Evolutionary conservation across 768 basidiomycete species (phyloP).

Genomic region (Mycena galopus): DNA sequence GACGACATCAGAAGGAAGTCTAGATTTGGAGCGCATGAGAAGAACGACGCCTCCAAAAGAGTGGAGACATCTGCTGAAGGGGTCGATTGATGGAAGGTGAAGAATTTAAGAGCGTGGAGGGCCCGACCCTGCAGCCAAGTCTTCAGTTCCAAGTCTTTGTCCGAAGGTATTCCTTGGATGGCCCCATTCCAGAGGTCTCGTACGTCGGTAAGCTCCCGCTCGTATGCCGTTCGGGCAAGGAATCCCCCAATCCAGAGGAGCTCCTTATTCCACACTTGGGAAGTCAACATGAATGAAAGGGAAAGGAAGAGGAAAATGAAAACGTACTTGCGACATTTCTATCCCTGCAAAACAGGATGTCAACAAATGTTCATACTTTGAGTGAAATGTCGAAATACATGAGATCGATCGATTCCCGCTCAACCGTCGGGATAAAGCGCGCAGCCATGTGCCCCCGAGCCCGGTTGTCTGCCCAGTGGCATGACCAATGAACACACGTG

Average conservation of each 20-base stretch:
- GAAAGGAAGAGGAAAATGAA: conserved; percentile 5
- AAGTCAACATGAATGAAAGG: conserved; percentile 20
- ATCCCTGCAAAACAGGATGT: conserved; percentile 63
- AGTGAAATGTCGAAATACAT: conserved; percentile 64
- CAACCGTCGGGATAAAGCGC: conserved; percentile 95
- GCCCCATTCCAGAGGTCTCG: conserved; percentile 71
- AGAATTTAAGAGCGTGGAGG: conserved; percentile 88
- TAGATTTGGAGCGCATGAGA: conserved; percentile 64
- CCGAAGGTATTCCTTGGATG: conserved; percentile 44
- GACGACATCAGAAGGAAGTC: conserved; percentile 82
- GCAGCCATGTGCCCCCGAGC: conserved; percentile 74
- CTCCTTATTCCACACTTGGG: conserved; percentile 89
- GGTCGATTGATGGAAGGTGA: conserved; percentile 90
- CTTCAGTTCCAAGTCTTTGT: conserved; percentile 57
- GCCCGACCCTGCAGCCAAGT: conserved; percentile 69
- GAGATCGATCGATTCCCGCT: conserved; percentile 92
- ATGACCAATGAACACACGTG: conserved; percentile 92
- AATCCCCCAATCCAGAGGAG: conserved; percentile 86
- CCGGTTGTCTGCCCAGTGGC: conserved; percentile 95
- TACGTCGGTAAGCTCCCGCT: conserved; percentile 79
- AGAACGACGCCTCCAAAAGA: conserved; percentile 84
- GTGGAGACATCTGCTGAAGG: conserved; percentile 84
- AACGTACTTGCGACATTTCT: conserved; percentile 80
- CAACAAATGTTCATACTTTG: not conserved
- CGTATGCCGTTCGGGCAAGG: conserved; percentile 86